Evolutionary conservation across 768 basidiomycete species (phyloP).

Genomic region (Suillus plorans): DNA sequence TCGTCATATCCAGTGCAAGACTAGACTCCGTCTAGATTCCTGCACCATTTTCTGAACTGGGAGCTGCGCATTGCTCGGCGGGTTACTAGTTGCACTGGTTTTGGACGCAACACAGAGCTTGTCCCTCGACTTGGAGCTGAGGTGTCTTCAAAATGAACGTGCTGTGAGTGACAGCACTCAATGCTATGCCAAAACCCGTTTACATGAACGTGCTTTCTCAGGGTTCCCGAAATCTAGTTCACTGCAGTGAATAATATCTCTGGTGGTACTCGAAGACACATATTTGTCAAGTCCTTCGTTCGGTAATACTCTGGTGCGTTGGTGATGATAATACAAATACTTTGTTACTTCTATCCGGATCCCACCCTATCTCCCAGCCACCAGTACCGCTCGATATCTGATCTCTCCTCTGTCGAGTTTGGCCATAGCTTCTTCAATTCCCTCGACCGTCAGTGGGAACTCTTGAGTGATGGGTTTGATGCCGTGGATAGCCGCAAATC

Average conservation of each 20-base stretch:
- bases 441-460: slow-evolving; percentile 31
- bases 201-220: neutral
- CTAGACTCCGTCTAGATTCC: neutral
- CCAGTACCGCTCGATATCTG: slow-evolving; percentile 33
- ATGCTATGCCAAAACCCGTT: neutral
- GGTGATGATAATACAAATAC: neutral
- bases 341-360: neutral
- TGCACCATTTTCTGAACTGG: neutral
- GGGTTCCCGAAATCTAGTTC: neutral
- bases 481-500: slow-evolving; percentile 31
- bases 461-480: slow-evolving; percentile 30
- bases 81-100: neutral
- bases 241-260: too few relatives aligned
- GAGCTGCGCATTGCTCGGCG: neutral
- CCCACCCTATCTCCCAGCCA: slow-evolving; percentile 4
- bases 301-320: neutral
- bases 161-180: neutral
- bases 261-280: neutral
- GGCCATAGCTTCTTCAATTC: slow-evolving; percentile 29
- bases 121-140: neutral
- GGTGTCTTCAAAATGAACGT: neutral
- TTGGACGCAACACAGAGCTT: neutral
- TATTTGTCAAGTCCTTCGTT: neutral
- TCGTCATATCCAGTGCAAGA: too few relatives aligned
- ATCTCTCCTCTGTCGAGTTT: slow-evolving; percentile 26